phyloP scores from a whole-genome alignment of 2,329 filamentous ascomycete species.

The Pyrenophora graminea region DNA sequence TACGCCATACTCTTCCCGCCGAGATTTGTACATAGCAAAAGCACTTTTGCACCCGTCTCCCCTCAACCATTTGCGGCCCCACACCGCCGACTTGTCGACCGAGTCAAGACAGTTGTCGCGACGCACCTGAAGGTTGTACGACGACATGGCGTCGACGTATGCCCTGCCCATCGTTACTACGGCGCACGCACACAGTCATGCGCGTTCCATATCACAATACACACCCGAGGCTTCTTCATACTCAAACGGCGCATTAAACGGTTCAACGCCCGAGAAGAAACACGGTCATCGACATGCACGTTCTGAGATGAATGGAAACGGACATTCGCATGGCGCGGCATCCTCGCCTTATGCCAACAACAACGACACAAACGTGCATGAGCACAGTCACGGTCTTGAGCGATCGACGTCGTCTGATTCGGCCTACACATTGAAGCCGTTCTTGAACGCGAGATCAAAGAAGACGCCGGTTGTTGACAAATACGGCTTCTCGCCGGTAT shows the following conservation, averaged over 20 bases:
- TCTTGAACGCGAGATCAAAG: conserved; percentile 23
- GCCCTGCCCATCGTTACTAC: conserved; percentile 46
- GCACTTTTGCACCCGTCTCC: conserved; percentile 2
- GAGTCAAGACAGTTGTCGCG: conserved; percentile 24
- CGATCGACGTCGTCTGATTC: conserved; percentile 35
- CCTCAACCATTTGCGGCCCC: conserved; percentile 2
- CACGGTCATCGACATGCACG: conserved; percentile 37
- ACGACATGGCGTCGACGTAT: conserved; percentile 52
- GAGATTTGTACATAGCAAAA: background rate
- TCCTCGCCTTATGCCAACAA: conserved; percentile 37
- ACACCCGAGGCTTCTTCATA: conserved; percentile 31
- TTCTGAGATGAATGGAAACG: conserved; percentile 42
- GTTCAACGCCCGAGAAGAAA: conserved; percentile 29
- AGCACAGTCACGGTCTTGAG: conserved; percentile 27
- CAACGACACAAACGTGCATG: conserved; percentile 33
- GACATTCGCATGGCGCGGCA: conserved; percentile 39
- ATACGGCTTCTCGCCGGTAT: conserved; percentile 43
- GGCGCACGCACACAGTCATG: conserved; percentile 42
- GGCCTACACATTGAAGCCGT: conserved; percentile 37
- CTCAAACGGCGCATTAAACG: conserved; percentile 23
- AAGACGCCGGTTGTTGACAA: conserved; percentile 25
- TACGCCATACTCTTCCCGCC: background rate
- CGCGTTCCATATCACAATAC: conserved; percentile 47
- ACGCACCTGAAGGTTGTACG: conserved; percentile 21
- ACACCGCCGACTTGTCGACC: conserved; percentile 4